Evolutionary conservation across 2,329 filamentous ascomycete species (phyloP).

Genomic region (Hypoxylon sp.): DNA sequence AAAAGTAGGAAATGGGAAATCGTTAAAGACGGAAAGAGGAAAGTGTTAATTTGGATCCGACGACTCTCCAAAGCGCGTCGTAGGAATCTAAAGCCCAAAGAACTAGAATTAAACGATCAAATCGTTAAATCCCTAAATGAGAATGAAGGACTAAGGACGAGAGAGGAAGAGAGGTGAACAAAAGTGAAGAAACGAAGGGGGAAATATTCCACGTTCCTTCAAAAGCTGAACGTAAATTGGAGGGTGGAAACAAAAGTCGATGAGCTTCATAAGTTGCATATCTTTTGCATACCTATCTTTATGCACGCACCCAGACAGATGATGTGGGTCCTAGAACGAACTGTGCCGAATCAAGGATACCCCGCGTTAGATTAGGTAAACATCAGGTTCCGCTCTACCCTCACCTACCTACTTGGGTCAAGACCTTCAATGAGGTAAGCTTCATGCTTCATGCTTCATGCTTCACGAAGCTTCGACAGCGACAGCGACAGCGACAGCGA

Average conservation of each 20-base stretch:
- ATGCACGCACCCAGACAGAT: background rate
- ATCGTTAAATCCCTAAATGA: conserved; percentile 19
- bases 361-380: background rate
- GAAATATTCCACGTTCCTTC: background rate
- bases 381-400: background rate
- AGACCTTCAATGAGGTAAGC: background rate
- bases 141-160: conserved; percentile 32
- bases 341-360: background rate
- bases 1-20: conserved; percentile 21
- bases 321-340: background rate
- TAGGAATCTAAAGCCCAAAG: conserved; percentile 31
- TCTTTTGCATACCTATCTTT: background rate
- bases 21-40: conserved; percentile 1
- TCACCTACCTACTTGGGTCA: conserved; percentile 12
- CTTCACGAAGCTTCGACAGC: background rate
- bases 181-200: background rate
- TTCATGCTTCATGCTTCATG: background rate
- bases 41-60: conserved; percentile 19
- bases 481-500: background rate
- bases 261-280: conserved; percentile 17
- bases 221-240: background rate
- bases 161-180: background rate
- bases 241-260: conserved; percentile 9
- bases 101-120: conserved; percentile 20
- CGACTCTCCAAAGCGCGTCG: conserved; percentile 13